Evolutionary conservation across 2,329 filamentous ascomycete species (phyloP), one percentile per base, ranked within the genome.

Genomic region (Pseudonectria buxi): DNA sequence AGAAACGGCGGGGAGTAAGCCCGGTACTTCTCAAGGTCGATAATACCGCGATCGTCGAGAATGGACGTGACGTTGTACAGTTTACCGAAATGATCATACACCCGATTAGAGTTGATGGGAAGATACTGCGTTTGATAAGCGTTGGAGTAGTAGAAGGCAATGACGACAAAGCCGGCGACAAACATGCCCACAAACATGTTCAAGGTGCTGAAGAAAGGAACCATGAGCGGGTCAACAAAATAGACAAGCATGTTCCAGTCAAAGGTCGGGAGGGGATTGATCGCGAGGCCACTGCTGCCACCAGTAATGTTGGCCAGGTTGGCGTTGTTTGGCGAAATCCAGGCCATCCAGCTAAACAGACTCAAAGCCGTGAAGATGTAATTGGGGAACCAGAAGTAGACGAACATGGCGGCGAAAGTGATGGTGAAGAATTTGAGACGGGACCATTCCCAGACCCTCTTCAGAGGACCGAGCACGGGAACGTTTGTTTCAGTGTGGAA

Each of bases 381-480:
- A 39, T 68, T 64, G 1, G 72, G 73, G 30, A 77, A 62, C 67
- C 68, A 74, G 42, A 72, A 75, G 48, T 67, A 76, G 4, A 69
- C 44, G 36, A 74, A 74, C 64, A 74, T 73, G 40, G 54, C 59
- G 1, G 43, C 45, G 26, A 69, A 69, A 1, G 62, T 51, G 14
- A 62, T 40, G 22, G 61, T 44, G 49, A 76, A 75, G 48, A 74
- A 71, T 12, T 54, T 61, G 33, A 68, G 62, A 4, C 69, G 65
- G 1, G 66, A 65, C 38, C 68, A 56, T 25, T 48, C 51, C 58
- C 62, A 68, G 10, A 57, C 45, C 30, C 42, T 57, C 30, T 56
- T 57, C 35, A 64, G 58, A 1, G 56, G 44, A 0, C 45, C 44
- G 1, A 34, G 38, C 3, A 58, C 54, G 1, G 46, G 28, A 3